Percentiles rank a stretch among this genome's conserved stretches.
Evolutionary conservation across 2,329 filamentous ascomycete species (phyloP).

Genomic region (Colletotrichum chlorophyti): DNA sequence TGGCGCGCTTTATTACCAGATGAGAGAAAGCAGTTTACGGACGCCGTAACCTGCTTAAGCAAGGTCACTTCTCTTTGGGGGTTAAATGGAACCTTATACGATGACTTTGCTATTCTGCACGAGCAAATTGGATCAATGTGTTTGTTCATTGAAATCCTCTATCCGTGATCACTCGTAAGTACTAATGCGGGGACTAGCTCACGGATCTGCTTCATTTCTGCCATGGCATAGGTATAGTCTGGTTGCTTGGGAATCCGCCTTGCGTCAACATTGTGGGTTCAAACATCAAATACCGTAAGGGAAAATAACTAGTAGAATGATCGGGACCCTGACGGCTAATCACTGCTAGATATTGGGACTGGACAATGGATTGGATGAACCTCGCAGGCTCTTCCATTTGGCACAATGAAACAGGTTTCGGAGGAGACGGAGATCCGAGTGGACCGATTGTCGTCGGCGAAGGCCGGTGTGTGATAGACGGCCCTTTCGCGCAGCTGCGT

Average conservation of each 20-base stretch:
- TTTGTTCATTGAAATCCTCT: not conserved
- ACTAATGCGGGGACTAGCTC: no score
- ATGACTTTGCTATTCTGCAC: not conserved
- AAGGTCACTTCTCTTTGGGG: not conserved
- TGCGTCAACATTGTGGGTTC: not conserved
- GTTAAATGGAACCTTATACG: not conserved
- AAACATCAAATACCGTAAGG: not conserved
- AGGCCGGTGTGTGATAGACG: constrained; percentile 23
- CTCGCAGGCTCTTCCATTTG: not conserved
- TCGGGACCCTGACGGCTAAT: no score
- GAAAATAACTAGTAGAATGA: no score
- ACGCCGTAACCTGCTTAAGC: not conserved
- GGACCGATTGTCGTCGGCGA: constrained; percentile 16
- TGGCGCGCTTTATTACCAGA: not conserved
- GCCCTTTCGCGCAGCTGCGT: constrained; percentile 27
- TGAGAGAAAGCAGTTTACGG: not conserved
- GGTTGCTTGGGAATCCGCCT: not conserved
- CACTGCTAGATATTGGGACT: not conserved
- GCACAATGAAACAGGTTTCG: not conserved
- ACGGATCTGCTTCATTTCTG: not conserved
- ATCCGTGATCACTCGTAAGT: no score
- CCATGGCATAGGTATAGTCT: not conserved
- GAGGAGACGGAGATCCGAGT: constrained; percentile 1
- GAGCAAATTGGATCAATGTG: not conserved
- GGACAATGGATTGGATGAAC: not conserved